phyloP scores from a whole-genome alignment of 805 yeast genomes.

The Maudiozyma pseudohumilis region DNA sequence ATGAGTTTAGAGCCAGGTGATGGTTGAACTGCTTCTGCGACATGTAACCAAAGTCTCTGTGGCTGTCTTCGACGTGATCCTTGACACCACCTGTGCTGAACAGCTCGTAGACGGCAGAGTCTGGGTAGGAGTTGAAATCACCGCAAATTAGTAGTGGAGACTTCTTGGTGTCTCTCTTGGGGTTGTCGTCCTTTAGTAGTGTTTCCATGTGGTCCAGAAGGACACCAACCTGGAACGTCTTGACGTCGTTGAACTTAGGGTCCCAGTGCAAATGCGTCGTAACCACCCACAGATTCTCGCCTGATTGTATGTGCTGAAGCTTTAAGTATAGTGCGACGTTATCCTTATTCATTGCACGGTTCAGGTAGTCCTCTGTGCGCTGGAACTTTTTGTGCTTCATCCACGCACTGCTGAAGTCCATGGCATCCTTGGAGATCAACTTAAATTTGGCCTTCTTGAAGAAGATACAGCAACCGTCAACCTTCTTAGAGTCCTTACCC shows the following conservation, averaged over 20 bases:
- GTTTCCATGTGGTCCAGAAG: constrained; percentile 77
- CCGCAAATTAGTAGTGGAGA: constrained; percentile 78
- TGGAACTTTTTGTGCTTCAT: constrained; percentile 78
- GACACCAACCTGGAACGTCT: constrained; percentile 89
- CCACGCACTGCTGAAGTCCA: constrained; percentile 78
- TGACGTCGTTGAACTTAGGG: constrained; percentile 92
- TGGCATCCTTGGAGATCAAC: constrained; percentile 55
- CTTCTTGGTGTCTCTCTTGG: constrained; percentile 44
- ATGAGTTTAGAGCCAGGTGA: constrained; percentile 69
- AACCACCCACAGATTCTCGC: constrained; percentile 62
- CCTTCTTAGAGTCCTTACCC: constrained; percentile 71
- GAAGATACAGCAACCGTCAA: constrained; percentile 97
- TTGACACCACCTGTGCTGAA: constrained; percentile 73
- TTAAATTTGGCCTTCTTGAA: constrained; percentile 61
- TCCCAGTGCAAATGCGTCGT: constrained; percentile 98
- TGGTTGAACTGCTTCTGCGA: constrained; percentile 85
- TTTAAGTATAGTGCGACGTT: constrained; percentile 74
- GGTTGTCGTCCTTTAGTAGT: constrained; percentile 40
- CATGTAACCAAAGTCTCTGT: constrained; percentile 82
- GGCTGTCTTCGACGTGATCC: constrained; percentile 70
- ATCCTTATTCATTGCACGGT: constrained; percentile 93
- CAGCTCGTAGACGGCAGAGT: constrained; percentile 88
- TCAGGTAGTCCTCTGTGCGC: constrained; percentile 88
- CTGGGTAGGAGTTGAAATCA: constrained; percentile 81
- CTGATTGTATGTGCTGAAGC: constrained; percentile 63